Base-by-base conservation (phyloP, 805 yeast genomes). In the Debaryomyces castellii region DNA sequence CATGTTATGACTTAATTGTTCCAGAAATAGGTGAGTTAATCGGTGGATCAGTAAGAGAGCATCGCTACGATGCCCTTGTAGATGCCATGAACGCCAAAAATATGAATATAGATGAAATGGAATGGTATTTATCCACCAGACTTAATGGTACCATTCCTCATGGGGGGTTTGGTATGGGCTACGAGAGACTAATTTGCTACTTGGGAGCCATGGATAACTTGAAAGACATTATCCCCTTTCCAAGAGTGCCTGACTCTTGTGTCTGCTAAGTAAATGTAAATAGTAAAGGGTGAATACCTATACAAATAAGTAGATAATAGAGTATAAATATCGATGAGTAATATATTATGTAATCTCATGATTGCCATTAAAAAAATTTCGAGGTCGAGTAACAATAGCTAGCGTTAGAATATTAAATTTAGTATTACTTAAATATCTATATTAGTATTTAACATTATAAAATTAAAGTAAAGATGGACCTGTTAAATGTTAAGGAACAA, bases 111-210 rank as follows among this genome's bases (percentile, higher is more conserved):
- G 77, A 73, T 2, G 78, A 80, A 16, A 63, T 94, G 63, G 73
- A 78, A 24, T 94, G 99, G 99, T 94, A 91, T 59, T 53, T 85
- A 22, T 78, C 83, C 1, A 71, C 87, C 7, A 74, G 99, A 48
- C 71, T 71, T 49, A 83, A 86, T 54, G 98, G 97, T 0, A 71
- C 87, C 2, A 84, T 84, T 18, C 96, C 97, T 0, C 98, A 92
- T 61, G 99, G 99, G 40, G 99, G 99, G 0, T 94, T 86, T 66
- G 99, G 99, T 0, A 71, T 94, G 73, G 99, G 99, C 0, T 81
- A 91, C 53, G 99, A 94, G 63, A 72, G 99, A 48, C 66, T 94
- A 24, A 63, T 94, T 12, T 81, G 86, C 44, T 91, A 84, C 53
- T 67, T 90, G 45, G 75, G 83, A 6, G 89, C 83, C 3, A 73